A percentile compares a stretch with the other conserved stretches of the same genome.
Conservation (phyloP, 495 filamentous ascomycete genomes). For the Pseudevernia furfuracea region DNA sequence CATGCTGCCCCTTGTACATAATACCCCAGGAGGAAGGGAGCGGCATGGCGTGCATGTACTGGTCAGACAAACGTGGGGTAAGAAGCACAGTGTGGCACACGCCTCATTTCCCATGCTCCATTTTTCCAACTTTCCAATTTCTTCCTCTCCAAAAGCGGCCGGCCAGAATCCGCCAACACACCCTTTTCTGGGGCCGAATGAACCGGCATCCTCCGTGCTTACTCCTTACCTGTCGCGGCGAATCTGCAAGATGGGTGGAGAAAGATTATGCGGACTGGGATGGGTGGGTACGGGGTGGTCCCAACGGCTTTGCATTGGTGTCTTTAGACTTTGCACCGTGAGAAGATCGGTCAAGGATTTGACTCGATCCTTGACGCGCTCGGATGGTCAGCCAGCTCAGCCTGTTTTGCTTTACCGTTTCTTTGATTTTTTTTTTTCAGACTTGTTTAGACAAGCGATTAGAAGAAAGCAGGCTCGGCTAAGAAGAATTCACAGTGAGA, state of each 20-base stretch:
- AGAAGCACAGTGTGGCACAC: neutral
- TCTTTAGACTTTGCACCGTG: no score
- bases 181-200: neutral
- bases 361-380: no score
- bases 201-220: neutral
- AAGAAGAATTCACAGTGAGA: no score
- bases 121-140: no score
- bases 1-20: neutral
- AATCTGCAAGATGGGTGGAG: neutral
- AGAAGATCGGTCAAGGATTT: no score
- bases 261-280: conserved; percentile 6
- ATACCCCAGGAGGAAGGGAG: neutral
- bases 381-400: no score
- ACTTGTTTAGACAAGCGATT: no score
- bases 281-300: neutral
- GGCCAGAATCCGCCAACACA: neutral
- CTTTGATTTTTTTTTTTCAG: no score
- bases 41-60: neutral
- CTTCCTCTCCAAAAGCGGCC: neutral
- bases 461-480: no score
- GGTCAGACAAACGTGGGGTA: neutral
- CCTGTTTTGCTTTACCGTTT: no score
- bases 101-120: no score
- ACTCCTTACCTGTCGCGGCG: no score
- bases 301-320: neutral